Evolutionary conservation across 441 rosid species (phyloP), one percentile per base, ranked within the genome.

Genomic region (Capsella rubella): DNA sequence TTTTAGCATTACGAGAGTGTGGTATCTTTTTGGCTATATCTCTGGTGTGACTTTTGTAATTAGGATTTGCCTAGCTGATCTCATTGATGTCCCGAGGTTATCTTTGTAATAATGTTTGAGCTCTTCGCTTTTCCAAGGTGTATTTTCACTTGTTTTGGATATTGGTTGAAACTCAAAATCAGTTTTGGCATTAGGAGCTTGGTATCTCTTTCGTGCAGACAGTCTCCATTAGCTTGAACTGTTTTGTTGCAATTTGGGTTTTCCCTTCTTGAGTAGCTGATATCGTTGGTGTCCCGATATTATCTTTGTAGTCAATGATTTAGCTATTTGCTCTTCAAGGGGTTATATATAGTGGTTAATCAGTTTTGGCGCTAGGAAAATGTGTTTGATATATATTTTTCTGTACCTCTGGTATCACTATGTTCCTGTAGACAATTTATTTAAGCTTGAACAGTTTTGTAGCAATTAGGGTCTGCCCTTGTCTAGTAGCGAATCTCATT

Each of bases 381-480:
- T 59, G 14, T 28, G 39, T 71, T n/a, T 14, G 16, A 6, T 69
- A 15, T 46, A 9, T 13, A 7, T 12, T 37, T 10, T 49, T 50
- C 11, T 32, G 49, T 27, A 35, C 5, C 59, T 57, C 27, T 69
- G 47, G 3, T 46, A 37, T 35, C 7, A 34, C 11, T 47, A 14
- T 58, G 14, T 35, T 58, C 35, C 12, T 71, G 25, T 42, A 37
- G 29, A 27, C 8, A 12, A 6, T 40, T 43, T 35, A 8, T 18
- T 47, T 43, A 25, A 73, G 66, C 40, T 54, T 45, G 12, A 28
- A n/a, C 13, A 6, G 28, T 34, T 52, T 12, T 28, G 42, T 61
- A 45, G 42, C 74, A 45, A 55, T 54, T 52, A 60, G 49, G 42
- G 73, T 40, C 34, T 59, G 0, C 69, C 21, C 32, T 53, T 61